phyloP scores from a whole-genome alignment of 768 basidiomycete genomes.

The Boletellus ananas region DNA sequence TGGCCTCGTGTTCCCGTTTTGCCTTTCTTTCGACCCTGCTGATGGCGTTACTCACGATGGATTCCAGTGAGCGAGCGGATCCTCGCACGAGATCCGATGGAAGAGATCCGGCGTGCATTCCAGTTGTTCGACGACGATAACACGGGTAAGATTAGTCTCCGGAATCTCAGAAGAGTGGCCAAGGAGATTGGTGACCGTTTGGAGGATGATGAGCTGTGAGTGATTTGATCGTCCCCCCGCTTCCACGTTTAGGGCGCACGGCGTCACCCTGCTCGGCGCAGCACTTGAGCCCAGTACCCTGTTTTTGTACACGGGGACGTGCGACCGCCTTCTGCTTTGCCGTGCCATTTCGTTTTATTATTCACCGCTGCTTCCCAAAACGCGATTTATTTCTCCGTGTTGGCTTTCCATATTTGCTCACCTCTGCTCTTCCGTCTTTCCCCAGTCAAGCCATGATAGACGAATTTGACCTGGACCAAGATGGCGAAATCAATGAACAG shows the following conservation, averaged over 20 bases:
- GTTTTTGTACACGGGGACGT: slow-evolving; percentile 26
- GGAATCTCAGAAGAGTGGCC: slow-evolving; percentile 89
- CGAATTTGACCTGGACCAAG: slow-evolving; percentile 98
- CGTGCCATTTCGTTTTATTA: slow-evolving; percentile 20
- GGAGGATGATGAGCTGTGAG: slow-evolving; percentile 95
- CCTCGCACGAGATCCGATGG: slow-evolving; percentile 90
- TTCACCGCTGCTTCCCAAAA: slow-evolving; percentile 25
- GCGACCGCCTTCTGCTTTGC: slow-evolving; percentile 12
- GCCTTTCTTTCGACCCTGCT: background rate
- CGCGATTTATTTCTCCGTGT: slow-evolving; percentile 9
- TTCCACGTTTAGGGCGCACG: slow-evolving; percentile 14
- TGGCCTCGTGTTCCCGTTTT: background rate
- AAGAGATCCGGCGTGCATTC: slow-evolving; percentile 94
- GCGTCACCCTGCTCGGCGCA: slow-evolving; percentile 16
- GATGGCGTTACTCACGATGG: slow-evolving; percentile 18
- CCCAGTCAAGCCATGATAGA: slow-evolving; percentile 99
- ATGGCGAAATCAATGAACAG: slow-evolving; percentile 94
- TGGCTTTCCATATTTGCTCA: slow-evolving; percentile 29
- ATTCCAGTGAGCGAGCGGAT: slow-evolving; percentile 88
- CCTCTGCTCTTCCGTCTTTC: slow-evolving; percentile 25
- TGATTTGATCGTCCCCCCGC: slow-evolving; percentile 18
- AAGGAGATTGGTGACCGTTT: slow-evolving; percentile 95
- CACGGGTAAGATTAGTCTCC: slow-evolving; percentile 89
- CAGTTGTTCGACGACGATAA: slow-evolving; percentile 95
- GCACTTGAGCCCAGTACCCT: slow-evolving; percentile 27